Base-by-base conservation (phyloP, 805 yeast species). In the Gaillardinia entomophila region DNA sequence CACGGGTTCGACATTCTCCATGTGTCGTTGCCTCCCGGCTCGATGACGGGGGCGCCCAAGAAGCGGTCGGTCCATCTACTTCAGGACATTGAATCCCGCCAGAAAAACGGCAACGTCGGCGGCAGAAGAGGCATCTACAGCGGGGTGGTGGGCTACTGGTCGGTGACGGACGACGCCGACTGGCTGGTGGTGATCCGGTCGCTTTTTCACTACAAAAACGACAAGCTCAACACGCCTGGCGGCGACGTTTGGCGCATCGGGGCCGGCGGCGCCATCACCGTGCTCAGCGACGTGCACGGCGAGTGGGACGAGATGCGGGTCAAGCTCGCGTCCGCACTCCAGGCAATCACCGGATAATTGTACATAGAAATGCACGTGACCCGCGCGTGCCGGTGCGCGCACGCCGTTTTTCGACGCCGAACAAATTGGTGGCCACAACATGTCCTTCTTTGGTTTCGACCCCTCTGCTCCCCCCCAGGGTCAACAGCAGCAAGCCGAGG, bases 1-100 rank as follows among this genome's bases (percentile, higher is more conserved):
- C 62, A 70, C 10, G 98, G 97, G 0, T 62, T 89, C 16, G 97
- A 92, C 52, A 63, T 90, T 2, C 66, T 92, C 10, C 72, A 77
- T 14, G 76, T 76, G 37, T 77, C 96, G 0, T 62, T 94, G 23
- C 98, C 99, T 3, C 96, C 99, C 0, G 99, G 99, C 0, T 90
- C 97, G 1, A 92, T 92, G 99, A 92, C 99, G 0, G 99, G 99
- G 3, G 99, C 99, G 0, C 99, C 99, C 2, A 92, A 92, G 61
- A 83, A 81, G 46, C 71, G 96, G 37, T 86, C 96, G 0, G 95
- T 92, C 4, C 92, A 90, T 54, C 55, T 94, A 4, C 64, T 92
- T 18, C 83, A 80, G 38, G 51, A 53, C 1, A 54, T 82, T 4
- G 92, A 82, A 46, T 44, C 56, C 8, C 34, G 62, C 35, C 69